Conservation (phyloP, 768 basidiomycete species). For the Butyriboletus loyo region DNA sequence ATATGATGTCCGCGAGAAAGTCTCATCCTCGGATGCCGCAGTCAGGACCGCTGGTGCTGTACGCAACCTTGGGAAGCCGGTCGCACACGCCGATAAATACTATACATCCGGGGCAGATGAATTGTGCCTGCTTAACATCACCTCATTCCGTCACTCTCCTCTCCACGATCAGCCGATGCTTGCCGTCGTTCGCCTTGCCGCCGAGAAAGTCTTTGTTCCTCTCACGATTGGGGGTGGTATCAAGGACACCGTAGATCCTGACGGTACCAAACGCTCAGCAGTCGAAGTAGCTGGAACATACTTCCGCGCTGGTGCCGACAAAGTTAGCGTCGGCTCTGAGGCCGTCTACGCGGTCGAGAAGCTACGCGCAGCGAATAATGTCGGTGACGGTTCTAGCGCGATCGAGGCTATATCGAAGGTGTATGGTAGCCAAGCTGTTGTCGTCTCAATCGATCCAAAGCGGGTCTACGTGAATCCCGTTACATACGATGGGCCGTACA, state of each 20-base stretch:
- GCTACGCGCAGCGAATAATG: slow-evolving; percentile 49
- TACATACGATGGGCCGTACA: slow-evolving; percentile 67
- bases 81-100: slow-evolving; percentile 84
- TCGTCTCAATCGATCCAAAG: slow-evolving; percentile 94
- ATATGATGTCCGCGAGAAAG: slow-evolving; percentile 93
- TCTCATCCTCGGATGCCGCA: slow-evolving; percentile 21
- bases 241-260: slow-evolving; percentile 93
- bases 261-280: slow-evolving; percentile 82
- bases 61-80: slow-evolving; percentile 96
- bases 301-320: slow-evolving; percentile 97
- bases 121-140: slow-evolving; percentile 97
- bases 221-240: slow-evolving; percentile 98
- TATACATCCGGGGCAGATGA: slow-evolving; percentile 91
- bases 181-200: slow-evolving; percentile 86
- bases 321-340: slow-evolving; percentile 96
- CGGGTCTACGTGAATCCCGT: slow-evolving; percentile 72
- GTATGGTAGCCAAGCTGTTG: slow-evolving; percentile 96
- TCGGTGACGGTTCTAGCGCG: slow-evolving; percentile 70
- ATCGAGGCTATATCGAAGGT: slow-evolving; percentile 89
- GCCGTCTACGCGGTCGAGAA: slow-evolving; percentile 93
- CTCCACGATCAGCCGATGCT: slow-evolving; percentile 98
- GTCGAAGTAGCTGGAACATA: slow-evolving; percentile 95
- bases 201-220: slow-evolving; percentile 92
- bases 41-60: slow-evolving; percentile 68
- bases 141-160: slow-evolving; percentile 96